A percentile compares a stretch with the other conserved stretches of the same genome.
Evolutionary conservation across 2,329 filamentous ascomycete species (phyloP).

Genomic region (Fusarium hainanense): DNA sequence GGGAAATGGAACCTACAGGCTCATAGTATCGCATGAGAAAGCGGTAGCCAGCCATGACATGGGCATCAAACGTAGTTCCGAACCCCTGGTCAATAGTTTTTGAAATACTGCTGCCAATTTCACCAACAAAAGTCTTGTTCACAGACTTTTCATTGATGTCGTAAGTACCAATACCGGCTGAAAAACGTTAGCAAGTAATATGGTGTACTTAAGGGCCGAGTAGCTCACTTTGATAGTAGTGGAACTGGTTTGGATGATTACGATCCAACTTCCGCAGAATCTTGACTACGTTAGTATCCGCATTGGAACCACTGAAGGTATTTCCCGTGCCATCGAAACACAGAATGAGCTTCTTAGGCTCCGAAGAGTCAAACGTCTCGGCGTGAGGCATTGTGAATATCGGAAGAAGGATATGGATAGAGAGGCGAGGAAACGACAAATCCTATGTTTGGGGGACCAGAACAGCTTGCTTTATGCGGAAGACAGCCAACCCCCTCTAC

Average conservation of each 20-base stretch:
- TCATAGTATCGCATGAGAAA: conserved; percentile 67
- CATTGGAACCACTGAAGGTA: conserved; percentile 57
- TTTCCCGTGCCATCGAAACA: conserved; percentile 64
- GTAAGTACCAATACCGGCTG: conserved; percentile 62
- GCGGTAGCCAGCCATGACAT: conserved; percentile 64
- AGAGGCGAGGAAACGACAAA: not conserved
- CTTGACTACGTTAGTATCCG: conserved; percentile 66
- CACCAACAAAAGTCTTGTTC: conserved; percentile 51
- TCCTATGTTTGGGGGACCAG: not conserved
- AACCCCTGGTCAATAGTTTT: conserved; percentile 57
- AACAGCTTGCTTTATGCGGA: conserved; percentile 26
- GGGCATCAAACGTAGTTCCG: conserved; percentile 61
- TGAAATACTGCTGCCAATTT: conserved; percentile 51
- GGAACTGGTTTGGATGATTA: conserved; percentile 56
- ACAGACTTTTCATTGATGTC: conserved; percentile 57
- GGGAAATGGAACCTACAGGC: conserved; percentile 43
- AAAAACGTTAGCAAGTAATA: not conserved
- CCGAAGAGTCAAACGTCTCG: conserved; percentile 16
- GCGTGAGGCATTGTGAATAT: conserved; percentile 31
- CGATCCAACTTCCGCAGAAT: conserved; percentile 60
- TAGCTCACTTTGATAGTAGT: conserved; percentile 61
- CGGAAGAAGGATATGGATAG: not conserved
- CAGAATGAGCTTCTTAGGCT: conserved; percentile 56
- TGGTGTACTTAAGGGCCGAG: too few relatives aligned
- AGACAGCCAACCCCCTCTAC: not conserved